Base-by-base conservation (phyloP, 2,329 filamentous ascomycete genomes). In the Trichoderma pleuroti region DNA sequence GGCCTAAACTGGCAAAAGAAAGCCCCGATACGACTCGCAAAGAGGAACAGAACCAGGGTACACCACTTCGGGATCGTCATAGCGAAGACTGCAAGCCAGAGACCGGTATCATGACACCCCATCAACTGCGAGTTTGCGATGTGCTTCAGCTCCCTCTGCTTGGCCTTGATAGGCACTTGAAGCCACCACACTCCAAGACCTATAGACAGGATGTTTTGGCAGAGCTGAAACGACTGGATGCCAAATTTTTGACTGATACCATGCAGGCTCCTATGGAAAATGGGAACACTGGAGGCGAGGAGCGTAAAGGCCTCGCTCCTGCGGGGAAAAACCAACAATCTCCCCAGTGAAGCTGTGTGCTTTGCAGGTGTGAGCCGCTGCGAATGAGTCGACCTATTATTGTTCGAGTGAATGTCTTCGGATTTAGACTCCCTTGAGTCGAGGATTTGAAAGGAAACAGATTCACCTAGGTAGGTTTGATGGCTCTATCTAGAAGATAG, bases 221-320 rank as follows among this genome's bases (percentile, higher is more conserved):
- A 32, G 73, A 78, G 39, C 74, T 80, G 9, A 75, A 77, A 63
- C 76, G 71, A 21, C 74, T 75, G 7, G 77, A 78, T 5, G 71
- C 72, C 5, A 78, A 76, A 32, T 80, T 80, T 54, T 67, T 80
- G 6, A 69, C 71, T 2, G 73, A 77, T 24, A 36, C 30, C 7
- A 49, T 42, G 30, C 16, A 61, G 10, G 30, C 24, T 8, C 32
- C 32, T 4, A 18, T 36, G 66, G 36, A 60, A 11, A 61, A 36
- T 32, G 30, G 46, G 34, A 16, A 36, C 30, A 10, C 21, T 18
- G n/a, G n/a, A n/a, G 3, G 28, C 18, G n/a, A 36, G 10, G 30
- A 46, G 14, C 7, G n/a, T 21, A 9, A 36, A n/a, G 14, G 8
- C 9, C 16, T 32, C 26, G 11, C 28, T 36, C 12, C 4, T 42